Base-by-base conservation (phyloP, 345 rosid genomes). In the Trapa bicornis region DNA sequence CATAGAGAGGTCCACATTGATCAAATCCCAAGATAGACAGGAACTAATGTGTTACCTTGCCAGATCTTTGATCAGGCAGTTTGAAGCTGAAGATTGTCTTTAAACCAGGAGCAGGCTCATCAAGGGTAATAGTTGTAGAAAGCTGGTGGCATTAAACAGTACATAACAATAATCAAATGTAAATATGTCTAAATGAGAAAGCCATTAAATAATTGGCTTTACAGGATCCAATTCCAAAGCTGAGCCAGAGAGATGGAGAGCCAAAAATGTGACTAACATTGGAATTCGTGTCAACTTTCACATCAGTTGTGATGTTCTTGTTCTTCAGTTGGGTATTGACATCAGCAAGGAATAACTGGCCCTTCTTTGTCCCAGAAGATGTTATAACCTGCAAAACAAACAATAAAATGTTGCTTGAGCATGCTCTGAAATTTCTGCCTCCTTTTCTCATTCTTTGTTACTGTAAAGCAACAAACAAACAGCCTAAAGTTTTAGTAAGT, bases 21-120 rank as follows among this genome's bases (percentile, higher is more conserved):
- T 10, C 38, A 65, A 2, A 29, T 13, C 37, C 32, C 63, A 29
- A 43, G 52, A n/a, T 13, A 42, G 67, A 11, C 15, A 29, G n/a
- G 32, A 8, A n/a, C 37, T 41, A 43, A 33, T 22, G 50, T 22
- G 37, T 71, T 73, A 90, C 98, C 96, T 88, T 93, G 75, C 96
- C 97, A 52, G 98, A 93, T 77, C 92, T 87, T 71, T 87, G 96
- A 78, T 93, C 97, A 70, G 97, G 99, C 64, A 77, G 82, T 73
- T 68, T 88, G 83, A 87, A 86, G 84, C 86, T 91, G 61, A 90
- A 72, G 74, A 90, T 90, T 17, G 96, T 52, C 86, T 84, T 93
- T 76, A 88, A 68, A 48, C 97, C 97, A 47, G 96, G 99, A 58
- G 95, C 87, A 79, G 92, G 86, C 79, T 93, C 91, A 83, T 90